A percentile compares a stretch with the other conserved stretches of the same genome.
These are phyloP conservation scores for Phytophthora parvispora DNA, from an alignment of 352 stramenopile species.

Conservation along the genomic window DNA sequence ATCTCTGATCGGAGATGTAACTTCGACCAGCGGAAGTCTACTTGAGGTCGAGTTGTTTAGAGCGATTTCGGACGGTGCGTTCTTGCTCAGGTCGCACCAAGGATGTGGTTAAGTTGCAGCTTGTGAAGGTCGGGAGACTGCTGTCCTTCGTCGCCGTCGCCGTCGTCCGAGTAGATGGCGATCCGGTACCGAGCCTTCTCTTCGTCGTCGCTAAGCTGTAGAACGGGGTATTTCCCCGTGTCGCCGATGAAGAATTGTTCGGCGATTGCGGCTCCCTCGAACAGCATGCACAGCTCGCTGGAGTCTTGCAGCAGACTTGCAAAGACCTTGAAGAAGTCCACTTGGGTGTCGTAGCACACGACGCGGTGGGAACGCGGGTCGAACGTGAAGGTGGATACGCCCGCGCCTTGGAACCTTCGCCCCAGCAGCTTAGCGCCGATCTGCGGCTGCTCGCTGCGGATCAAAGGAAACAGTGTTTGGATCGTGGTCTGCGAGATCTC, in stretches of 20 bases:
- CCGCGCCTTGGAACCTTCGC: conserved; percentile 37
- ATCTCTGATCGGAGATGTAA: background rate
- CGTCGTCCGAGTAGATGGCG: conserved; percentile 4
- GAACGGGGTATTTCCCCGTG: conserved; percentile 18
- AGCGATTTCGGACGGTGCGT: background rate
- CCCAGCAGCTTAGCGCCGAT: conserved; percentile 47
- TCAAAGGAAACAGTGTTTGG: conserved; percentile 55
- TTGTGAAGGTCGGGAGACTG: conserved; percentile 14
- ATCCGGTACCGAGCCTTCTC: conserved; percentile 10
- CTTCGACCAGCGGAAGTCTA: conserved; percentile 2
- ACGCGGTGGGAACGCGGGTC: conserved; percentile 48
- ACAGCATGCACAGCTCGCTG: conserved; percentile 45
- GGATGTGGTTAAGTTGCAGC: conserved; percentile 29
- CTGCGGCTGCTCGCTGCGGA: conserved; percentile 28
- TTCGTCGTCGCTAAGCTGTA: conserved; percentile 10
- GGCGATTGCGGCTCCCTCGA: conserved; percentile 49
- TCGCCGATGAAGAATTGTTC: conserved; percentile 66
- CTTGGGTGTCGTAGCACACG: conserved; percentile 50
- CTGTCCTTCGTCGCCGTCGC: conserved; percentile 7
- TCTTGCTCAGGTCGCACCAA: background rate
- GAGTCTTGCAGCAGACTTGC: conserved; percentile 51
- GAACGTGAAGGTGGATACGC: conserved; percentile 56
- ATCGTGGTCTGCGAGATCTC: conserved; percentile 56
- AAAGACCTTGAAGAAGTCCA: conserved; percentile 63
- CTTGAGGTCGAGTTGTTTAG: background rate